Percentiles rank a stretch among this genome's conserved stretches.
Conservation (phyloP, 2,329 filamentous ascomycete genomes). For the Canariomyces notabilis region DNA sequence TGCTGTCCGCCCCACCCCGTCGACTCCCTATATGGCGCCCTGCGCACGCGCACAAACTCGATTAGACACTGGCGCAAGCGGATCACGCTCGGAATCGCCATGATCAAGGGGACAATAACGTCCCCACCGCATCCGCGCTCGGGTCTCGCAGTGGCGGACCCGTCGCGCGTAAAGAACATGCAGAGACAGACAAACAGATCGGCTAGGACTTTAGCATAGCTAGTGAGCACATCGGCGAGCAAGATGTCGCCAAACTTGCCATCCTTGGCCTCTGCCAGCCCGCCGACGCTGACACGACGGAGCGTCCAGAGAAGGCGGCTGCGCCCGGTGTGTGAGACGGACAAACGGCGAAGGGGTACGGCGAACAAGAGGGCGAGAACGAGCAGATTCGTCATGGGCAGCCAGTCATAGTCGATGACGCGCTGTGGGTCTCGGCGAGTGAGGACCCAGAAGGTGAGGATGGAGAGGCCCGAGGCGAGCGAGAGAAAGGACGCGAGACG, state of each 20-base stretch:
- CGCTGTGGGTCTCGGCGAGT: conserved; percentile 65
- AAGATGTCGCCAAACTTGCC: conserved; percentile 94
- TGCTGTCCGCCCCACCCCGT: conserved; percentile 78
- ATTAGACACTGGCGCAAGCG: conserved; percentile 88
- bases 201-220: conserved; percentile 86
- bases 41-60: conserved; percentile 70
- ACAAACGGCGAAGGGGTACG: conserved; percentile 61
- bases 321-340: conserved; percentile 63
- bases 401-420: conserved; percentile 74
- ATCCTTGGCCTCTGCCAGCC: conserved; percentile 77
- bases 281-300: conserved; percentile 74
- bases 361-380: conserved; percentile 67
- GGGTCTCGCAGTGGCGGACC: conserved; percentile 72
- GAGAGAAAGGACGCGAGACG: conserved; percentile 76
- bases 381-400: conserved; percentile 79
- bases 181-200: conserved; percentile 85
- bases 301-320: conserved; percentile 70
- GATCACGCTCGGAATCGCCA: conserved; percentile 77
- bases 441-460: conserved; percentile 77
- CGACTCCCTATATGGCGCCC: conserved; percentile 49
- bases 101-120: conserved; percentile 76
- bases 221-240: conserved; percentile 89
- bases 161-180: conserved; percentile 75
- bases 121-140: conserved; percentile 76
- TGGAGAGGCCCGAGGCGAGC: conserved; percentile 62